A percentile compares a stretch with the other conserved stretches of the same genome.
phyloP scores from a whole-genome alignment of 805 yeast genomes.

The Candida coquimbonensis region DNA sequence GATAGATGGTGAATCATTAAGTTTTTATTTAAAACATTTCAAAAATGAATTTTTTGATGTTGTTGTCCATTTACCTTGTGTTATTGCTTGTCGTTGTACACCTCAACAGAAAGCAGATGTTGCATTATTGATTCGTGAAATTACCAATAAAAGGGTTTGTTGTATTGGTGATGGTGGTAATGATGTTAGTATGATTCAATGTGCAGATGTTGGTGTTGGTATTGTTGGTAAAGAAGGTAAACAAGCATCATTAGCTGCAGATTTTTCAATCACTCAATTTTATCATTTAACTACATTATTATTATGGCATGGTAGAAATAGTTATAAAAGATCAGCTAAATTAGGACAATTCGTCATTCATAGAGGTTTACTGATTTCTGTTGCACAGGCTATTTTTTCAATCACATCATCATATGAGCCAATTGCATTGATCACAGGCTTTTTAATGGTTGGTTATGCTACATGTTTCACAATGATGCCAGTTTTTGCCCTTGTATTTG shows the following conservation, averaged over 20 bases:
- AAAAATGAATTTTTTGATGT: conserved; percentile 68
- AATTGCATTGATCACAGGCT: conserved; percentile 88
- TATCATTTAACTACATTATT: conserved; percentile 79
- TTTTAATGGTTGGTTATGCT: conserved; percentile 98
- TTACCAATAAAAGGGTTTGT: conserved; percentile 86
- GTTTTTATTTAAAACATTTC: conserved; percentile 55
- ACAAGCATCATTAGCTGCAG: conserved; percentile 96
- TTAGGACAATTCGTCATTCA: conserved; percentile 94
- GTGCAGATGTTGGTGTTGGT: conserved; percentile 98
- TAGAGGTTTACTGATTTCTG: conserved; percentile 88
- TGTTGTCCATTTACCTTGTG: conserved; percentile 79
- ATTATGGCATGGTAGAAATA: conserved; percentile 97
- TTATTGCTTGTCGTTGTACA: conserved; percentile 96
- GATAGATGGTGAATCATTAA: conserved; percentile 91
- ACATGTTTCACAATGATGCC: conserved; percentile 98
- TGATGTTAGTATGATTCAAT: conserved; percentile 97
- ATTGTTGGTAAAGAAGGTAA: conserved; percentile 98
- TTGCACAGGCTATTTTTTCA: conserved; percentile 91
- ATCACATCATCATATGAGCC: conserved; percentile 87
- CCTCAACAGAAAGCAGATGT: conserved; percentile 99
- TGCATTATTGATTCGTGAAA: conserved; percentile 67
- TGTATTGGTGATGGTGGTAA: conserved; percentile 99
- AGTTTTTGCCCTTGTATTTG: conserved; percentile 86
- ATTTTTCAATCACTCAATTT: conserved; percentile 88
- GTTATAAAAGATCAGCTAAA: conserved; percentile 93